phyloP scores from a whole-genome alignment of 1,284 basidiomycete species.

The Fomitopsis palustris region DNA sequence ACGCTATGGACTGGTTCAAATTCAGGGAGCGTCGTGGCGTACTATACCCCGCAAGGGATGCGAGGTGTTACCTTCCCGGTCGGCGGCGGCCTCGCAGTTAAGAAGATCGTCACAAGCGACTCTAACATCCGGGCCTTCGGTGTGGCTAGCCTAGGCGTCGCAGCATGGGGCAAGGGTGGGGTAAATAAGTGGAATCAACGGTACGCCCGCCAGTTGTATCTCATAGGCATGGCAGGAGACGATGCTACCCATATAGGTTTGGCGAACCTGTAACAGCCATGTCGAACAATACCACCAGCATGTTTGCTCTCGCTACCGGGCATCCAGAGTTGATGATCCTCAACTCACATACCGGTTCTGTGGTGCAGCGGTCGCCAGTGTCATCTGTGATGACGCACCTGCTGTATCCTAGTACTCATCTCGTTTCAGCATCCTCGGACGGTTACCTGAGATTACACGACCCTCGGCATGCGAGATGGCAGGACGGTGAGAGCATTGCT shows the following conservation, averaged over 20 bases:
- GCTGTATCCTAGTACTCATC: slow-evolving; percentile 47
- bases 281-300: slow-evolving; percentile 48
- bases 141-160: slow-evolving; percentile 55
- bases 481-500: slow-evolving; percentile 41
- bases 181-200: slow-evolving; percentile 75
- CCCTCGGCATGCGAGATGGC: slow-evolving; percentile 60
- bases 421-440: slow-evolving; percentile 81
- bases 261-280: slow-evolving; percentile 49
- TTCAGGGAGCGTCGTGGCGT: slow-evolving; percentile 70
- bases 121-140: slow-evolving; percentile 68
- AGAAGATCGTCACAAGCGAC: slow-evolving; percentile 72
- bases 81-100: slow-evolving; percentile 60
- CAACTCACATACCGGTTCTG: slow-evolving; percentile 71
- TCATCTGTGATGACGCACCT: slow-evolving; percentile 63
- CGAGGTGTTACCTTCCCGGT: slow-evolving; percentile 80
- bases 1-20: slow-evolving; percentile 85
- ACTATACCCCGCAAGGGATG: slow-evolving; percentile 64
- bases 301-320: slow-evolving; percentile 63
- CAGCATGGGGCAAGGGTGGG: slow-evolving; percentile 79
- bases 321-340: slow-evolving; percentile 66
- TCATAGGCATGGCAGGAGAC: too few relatives aligned
- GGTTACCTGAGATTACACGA: slow-evolving; percentile 87
- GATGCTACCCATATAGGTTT: slow-evolving; percentile 4
- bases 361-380: slow-evolving; percentile 55
- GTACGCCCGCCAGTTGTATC: slow-evolving; percentile 35